These are phyloP conservation scores for Boletus sp. DNA, from an alignment of 1,284 basidiomycete species.

Conservation along the genomic window DNA sequence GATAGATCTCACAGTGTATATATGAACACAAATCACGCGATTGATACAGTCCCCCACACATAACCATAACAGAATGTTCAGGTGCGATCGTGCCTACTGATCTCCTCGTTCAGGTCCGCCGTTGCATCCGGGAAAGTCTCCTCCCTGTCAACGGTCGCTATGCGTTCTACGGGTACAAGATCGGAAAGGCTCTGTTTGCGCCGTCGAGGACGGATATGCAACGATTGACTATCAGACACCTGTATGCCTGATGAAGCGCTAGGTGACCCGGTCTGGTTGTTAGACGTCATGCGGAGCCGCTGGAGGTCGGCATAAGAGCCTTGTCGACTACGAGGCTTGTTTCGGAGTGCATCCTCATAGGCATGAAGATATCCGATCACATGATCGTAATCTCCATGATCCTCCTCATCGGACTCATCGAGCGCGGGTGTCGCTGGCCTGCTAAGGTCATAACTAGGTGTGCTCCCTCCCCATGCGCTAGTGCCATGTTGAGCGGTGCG, in stretches of 20 bases:
- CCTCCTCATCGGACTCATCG: constrained; percentile 73
- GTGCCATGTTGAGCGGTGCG: constrained; percentile 67
- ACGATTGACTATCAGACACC: constrained; percentile 36
- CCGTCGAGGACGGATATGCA: constrained; percentile 51
- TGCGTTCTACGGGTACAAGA: constrained; percentile 58
- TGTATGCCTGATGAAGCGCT: constrained; percentile 22
- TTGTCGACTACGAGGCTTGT: constrained; percentile 61
- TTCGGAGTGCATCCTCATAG: constrained; percentile 44
- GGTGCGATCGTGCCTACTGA: constrained; percentile 38
- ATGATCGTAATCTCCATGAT: constrained; percentile 78
- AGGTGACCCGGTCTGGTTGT: constrained; percentile 13
- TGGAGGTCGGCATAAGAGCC: constrained; percentile 80
- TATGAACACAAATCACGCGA: constrained; percentile 26
- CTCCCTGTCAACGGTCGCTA: constrained; percentile 54
- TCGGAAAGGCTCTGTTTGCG: constrained; percentile 65
- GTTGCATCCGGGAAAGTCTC: constrained; percentile 59
- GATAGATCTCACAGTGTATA: constrained; percentile 31
- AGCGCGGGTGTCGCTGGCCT: constrained; percentile 67
- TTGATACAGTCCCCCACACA: constrained; percentile 16
- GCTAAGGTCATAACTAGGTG: constrained; percentile 58
- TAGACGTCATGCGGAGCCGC: constrained; percentile 51
- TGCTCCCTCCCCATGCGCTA: constrained; percentile 69
- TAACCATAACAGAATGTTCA: constrained; percentile 15
- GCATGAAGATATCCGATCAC: constrained; percentile 62
- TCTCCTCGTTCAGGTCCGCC: constrained; percentile 63